phyloP scores from a whole-genome alignment of 2,329 filamentous ascomycete genomes.

The Fusarium penzigii region DNA sequence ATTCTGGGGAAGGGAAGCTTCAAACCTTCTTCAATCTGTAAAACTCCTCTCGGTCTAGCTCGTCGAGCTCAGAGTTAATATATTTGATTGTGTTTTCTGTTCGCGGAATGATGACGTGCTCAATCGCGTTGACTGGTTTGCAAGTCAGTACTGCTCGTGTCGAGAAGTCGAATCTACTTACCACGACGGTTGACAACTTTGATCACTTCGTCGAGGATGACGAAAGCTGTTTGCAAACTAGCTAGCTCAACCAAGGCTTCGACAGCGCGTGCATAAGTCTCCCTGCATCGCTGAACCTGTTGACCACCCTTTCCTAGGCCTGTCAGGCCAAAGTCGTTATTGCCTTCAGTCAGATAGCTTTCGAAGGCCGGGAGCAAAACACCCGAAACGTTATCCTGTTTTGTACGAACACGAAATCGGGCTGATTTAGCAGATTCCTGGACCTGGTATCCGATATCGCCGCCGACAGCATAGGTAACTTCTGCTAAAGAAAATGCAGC shows the following conservation, averaged over 20 bases:
- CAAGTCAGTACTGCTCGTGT: constrained; percentile 2
- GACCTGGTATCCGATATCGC: constrained; percentile 95
- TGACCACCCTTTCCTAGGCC: constrained; percentile 96
- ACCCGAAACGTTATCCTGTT: constrained; percentile 98
- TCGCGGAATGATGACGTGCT: constrained; percentile 94
- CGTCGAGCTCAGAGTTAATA: constrained; percentile 97
- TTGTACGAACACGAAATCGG: constrained; percentile 88
- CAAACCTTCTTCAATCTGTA: constrained; percentile 86
- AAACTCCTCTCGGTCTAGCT: constrained; percentile 96
- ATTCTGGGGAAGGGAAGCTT: background rate
- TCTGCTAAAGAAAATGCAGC: constrained; percentile 96
- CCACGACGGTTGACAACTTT: constrained; percentile 97
- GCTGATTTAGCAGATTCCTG: constrained; percentile 94
- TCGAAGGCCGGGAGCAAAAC: constrained; percentile 94
- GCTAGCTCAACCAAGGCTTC: constrained; percentile 95
- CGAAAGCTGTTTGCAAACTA: constrained; percentile 94
- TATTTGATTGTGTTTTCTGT: constrained; percentile 99
- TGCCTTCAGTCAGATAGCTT: constrained; percentile 83
- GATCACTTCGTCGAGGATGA: constrained; percentile 97
- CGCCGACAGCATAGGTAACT: constrained; percentile 94
- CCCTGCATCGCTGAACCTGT: constrained; percentile 90
- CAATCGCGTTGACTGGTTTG: constrained; percentile 81
- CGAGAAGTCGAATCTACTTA: constrained; percentile 35
- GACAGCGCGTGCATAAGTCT: constrained; percentile 94
- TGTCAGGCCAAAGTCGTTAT: constrained; percentile 94